Percentiles rank a stretch among this genome's conserved stretches.
Conservation (phyloP, 2,329 filamentous ascomycete genomes). For the Balansia obtecta region DNA sequence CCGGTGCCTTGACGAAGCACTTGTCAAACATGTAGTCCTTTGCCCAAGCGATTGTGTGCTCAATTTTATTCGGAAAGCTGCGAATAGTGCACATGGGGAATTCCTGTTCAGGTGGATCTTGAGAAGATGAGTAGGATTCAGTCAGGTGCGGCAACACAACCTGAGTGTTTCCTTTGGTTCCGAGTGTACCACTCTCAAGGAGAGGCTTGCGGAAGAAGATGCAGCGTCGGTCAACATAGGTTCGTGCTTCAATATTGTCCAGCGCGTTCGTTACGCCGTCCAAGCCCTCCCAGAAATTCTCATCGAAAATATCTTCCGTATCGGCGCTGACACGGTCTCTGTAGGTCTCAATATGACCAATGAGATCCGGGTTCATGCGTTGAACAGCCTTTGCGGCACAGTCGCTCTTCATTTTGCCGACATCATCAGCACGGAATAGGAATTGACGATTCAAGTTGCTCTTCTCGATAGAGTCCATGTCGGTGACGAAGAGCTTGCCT, state of each 20-base stretch:
- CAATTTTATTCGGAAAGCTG: constrained; percentile 96
- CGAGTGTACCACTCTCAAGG: constrained; percentile 93
- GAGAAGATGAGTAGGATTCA: constrained; percentile 89
- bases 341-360: constrained; percentile 72
- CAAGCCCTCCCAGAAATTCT: constrained; percentile 76
- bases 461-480: constrained; percentile 98
- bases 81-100: constrained; percentile 98
- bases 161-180: constrained; percentile 97
- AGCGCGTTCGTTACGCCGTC: constrained; percentile 94
- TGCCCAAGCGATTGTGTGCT: constrained; percentile 97
- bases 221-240: constrained; percentile 90
- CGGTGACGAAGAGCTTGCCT: constrained; percentile 83
- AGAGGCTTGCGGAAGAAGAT: constrained; percentile 98
- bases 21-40: constrained; percentile 85
- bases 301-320: constrained; percentile 89
- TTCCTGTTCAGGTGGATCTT: constrained; percentile 94
- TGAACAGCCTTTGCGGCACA: constrained; percentile 82
- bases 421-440: constrained; percentile 84
- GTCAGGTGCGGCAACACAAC: constrained; percentile 84
- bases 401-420: constrained; percentile 93
- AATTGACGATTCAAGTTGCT: constrained; percentile 98
- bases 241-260: constrained; percentile 93
- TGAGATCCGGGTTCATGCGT: constrained; percentile 87
- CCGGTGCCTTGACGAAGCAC: constrained; percentile 84
- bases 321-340: constrained; percentile 85